Evolutionary conservation across 106 monocot genomes (phyloP), one percentile per base, ranked within the genome.

Genomic region (Dendrobium officinale): DNA sequence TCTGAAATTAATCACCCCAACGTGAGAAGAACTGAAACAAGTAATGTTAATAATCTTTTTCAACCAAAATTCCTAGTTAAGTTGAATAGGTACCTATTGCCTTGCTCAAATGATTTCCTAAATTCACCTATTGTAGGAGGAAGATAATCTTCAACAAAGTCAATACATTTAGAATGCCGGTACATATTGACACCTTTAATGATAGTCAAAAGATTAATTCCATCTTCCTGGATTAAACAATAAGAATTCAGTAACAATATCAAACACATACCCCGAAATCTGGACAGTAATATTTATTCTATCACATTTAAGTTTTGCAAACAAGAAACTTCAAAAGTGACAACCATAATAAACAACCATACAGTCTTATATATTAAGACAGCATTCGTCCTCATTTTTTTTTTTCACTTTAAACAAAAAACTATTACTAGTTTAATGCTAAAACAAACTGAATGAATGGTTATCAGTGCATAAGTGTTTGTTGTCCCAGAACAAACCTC

Each of bases 1-100:
- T 81, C 98, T 98, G 84, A 42, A 81, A 27, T 70, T 45, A 51
- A 73, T 79, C 44, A 85, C 9, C 49, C 5, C 33, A 74, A 42
- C 20, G 9, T 42, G 74, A 74, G 42, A 9, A 70, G 33, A 42
- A 74, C 41, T 74, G 74, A 74, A 44, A 74, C 4, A 43, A 51
- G 51, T n/a, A 43, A 74, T 74, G 26, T 13, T 11, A 48, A 56
- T 7, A 9, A 19, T 37, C 27, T 58, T 41, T 11, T 40, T 37
- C 19, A 78, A 78, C 20, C 55, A 20, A 58, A 40, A 37, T 0
- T 78, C 9, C 31, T 26, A 59, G 55, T 37, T 33, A 58, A 78
- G 19, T 59, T 56, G 18, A 59, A 42, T 6, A 68, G 24, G 37
- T 83, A 74, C 83, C 73, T 78, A 41, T n/a, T 73, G 41, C 72